Evolutionary conservation across 78 protist genomes (phyloP).

Genomic region (Bigelowiella natans): DNA sequence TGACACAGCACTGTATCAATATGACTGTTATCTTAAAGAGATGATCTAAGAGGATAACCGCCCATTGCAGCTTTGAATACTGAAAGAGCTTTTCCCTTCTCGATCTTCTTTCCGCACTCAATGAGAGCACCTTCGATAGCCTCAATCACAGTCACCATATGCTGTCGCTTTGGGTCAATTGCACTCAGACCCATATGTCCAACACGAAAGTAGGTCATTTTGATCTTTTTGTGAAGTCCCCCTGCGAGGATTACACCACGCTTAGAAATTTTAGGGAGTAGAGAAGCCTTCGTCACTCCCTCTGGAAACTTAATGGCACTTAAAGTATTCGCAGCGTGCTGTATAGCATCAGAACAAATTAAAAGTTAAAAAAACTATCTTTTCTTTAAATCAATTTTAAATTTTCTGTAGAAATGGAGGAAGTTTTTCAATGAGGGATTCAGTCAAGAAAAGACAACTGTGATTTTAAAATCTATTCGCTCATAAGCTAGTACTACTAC

Average conservation of each 20-base stretch:
- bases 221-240: not conserved
- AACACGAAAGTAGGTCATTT: not conserved
- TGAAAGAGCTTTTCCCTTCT: not conserved
- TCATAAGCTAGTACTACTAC: no score
- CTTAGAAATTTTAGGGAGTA: not conserved
- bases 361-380: no score
- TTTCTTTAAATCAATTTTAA: not conserved
- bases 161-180: not conserved
- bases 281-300: not conserved
- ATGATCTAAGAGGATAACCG: not conserved
- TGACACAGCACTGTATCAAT: no score
- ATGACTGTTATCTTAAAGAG: not conserved
- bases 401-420: not conserved
- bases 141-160: not conserved
- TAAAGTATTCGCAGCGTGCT: not conserved
- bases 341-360: no score
- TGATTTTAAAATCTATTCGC: no score
- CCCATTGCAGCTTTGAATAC: not conserved
- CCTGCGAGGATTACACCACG: not conserved
- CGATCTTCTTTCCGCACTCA: not conserved
- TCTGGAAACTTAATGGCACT: not conserved
- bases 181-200: constrained; percentile 12
- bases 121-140: not conserved
- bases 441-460: no score
- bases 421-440: no score